Conservation (phyloP, 257 asterid species). For the Echium plantagineum region DNA sequence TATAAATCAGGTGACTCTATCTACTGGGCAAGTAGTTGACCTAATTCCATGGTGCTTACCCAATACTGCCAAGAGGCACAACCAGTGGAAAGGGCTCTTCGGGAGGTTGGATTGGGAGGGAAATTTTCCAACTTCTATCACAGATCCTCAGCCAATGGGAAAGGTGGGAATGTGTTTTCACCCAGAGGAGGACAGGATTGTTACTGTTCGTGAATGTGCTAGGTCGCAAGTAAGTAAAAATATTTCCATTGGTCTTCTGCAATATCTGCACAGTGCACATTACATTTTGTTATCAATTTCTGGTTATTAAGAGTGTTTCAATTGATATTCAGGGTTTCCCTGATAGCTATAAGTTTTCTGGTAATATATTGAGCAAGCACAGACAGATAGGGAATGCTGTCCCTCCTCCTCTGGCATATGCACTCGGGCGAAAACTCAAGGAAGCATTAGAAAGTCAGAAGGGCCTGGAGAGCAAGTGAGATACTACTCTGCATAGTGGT, state of each 20-base stretch:
- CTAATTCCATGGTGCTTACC: conserved; percentile 94
- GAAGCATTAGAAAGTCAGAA: conserved; percentile 53
- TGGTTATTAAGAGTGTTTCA: background rate
- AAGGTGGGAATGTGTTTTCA: conserved; percentile 96
- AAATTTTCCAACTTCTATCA: conserved; percentile 74
- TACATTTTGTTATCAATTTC: background rate
- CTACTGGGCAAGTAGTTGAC: conserved; percentile 75
- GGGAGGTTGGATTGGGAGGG: conserved; percentile 97
- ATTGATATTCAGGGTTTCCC: conserved; percentile 57
- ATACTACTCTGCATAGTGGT: background rate
- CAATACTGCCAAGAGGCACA: conserved; percentile 92
- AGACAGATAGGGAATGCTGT: conserved; percentile 93
- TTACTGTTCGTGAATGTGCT: conserved; percentile 92
- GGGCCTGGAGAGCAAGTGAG: background rate
- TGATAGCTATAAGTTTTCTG: conserved; percentile 60
- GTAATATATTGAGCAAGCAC: conserved; percentile 59
- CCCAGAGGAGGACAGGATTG: conserved; percentile 87
- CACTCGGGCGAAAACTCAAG: conserved; percentile 71
- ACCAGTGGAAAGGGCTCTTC: conserved; percentile 93
- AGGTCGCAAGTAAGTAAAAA: conserved; percentile 69
- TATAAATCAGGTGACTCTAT: conserved; percentile 51
- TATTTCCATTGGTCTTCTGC: background rate
- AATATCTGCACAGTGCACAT: background rate
- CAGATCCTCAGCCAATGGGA: conserved; percentile 96
- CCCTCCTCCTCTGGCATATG: conserved; percentile 90